Conservation (phyloP, 2,329 filamentous ascomycete genomes). For the Gaeumannomyces tritici region DNA sequence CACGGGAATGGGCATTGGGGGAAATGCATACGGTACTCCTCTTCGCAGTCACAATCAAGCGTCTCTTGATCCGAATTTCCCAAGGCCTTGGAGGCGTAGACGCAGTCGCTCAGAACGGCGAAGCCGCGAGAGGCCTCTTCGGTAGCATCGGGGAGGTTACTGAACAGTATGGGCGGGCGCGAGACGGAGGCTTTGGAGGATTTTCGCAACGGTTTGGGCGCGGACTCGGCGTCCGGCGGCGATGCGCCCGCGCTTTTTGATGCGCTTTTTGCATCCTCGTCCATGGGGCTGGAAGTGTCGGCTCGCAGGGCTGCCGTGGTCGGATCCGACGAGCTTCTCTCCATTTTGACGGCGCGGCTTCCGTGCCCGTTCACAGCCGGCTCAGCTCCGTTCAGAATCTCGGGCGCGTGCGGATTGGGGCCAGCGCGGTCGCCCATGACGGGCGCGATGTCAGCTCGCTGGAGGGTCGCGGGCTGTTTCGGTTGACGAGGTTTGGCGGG, state of each 20-base stretch:
- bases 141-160: constrained; percentile 69
- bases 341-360: constrained; percentile 23
- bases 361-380: constrained; percentile 22
- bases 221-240: constrained; percentile 40
- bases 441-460: background rate
- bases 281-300: constrained; percentile 31
- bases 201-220: constrained; percentile 65
- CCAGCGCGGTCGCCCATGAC: constrained; percentile 14
- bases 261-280: constrained; percentile 29
- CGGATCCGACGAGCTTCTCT: constrained; percentile 9
- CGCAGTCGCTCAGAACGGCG: constrained; percentile 72
- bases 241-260: constrained; percentile 20
- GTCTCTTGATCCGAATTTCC: constrained; percentile 84
- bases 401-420: constrained; percentile 12
- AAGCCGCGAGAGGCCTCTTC: constrained; percentile 68
- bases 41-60: constrained; percentile 88
- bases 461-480: background rate
- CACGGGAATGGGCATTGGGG: background rate
- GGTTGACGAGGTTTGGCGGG: background rate
- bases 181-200: constrained; percentile 56
- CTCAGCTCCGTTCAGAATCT: constrained; percentile 27
- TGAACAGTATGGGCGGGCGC: constrained; percentile 55
- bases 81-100: constrained; percentile 85
- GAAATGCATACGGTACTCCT: constrained; percentile 81
- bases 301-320: constrained; percentile 11